Base-by-base conservation (phyloP, 306 rosid genomes). In the Cucurbita argyrosperma region DNA sequence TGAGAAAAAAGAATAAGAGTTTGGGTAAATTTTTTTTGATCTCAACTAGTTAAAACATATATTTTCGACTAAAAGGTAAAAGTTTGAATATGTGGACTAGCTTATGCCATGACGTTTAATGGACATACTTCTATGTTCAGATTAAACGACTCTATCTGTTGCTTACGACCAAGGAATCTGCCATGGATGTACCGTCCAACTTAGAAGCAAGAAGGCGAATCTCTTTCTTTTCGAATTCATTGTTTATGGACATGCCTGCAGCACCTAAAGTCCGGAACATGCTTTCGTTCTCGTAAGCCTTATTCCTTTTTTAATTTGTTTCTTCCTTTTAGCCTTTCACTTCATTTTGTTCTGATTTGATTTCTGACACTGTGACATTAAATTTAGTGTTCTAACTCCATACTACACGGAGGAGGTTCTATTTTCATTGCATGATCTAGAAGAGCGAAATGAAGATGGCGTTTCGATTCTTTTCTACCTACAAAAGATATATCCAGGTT, bases 231-330 rank as follows among this genome's bases (percentile, higher is more conserved):
- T 90, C 97, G 56, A 94, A 94, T 88, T 94, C 98, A 54, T 79
- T 94, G 77, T 94, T 85, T 84, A 94, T 94, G 98, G 88, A 90
- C 67, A 94, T 94, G 98, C 98, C 95, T 80, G 62, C 87, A 46
- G 88, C 98, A 42, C 98, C 98, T 65, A 94, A 91, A 94, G 97
- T 94, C 77, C 96, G 92, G 80, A 91, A 94, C 78, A 94, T 94
- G 98, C 98, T 94, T 61, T 94, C 98, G 47, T 94, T 94, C 95
- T 90, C 98, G 98, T 94, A 90, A 86, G 98, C 39, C 69, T 62
- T 38, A 8, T 38, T 56, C 46, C 13, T 53, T 30, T 10, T 53
- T 53, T 72, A 40, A 72, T 38, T 2, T 52, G 10, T 42, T 40
- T 5, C 10, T 46, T 23, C 37, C 72, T 46, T 43, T 21, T 67